Conservation (phyloP, 495 filamentous ascomycete species). For the Niebla homalea region DNA sequence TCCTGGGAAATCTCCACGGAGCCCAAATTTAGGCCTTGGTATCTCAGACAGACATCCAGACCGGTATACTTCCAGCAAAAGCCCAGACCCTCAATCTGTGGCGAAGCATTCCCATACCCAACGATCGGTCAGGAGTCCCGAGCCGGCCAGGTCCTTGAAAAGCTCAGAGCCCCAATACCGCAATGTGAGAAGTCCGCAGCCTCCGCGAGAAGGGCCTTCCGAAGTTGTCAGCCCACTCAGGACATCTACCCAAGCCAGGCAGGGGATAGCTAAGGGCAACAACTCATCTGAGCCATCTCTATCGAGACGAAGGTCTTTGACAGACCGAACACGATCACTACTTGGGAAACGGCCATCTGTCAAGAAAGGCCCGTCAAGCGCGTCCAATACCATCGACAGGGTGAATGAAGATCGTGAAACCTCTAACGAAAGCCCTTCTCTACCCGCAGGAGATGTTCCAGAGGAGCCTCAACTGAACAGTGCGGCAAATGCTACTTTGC, state of each 20-base stretch:
- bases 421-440: not conserved
- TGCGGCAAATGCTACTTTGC: slow-evolving; percentile 2
- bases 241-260: slow-evolving; percentile 8
- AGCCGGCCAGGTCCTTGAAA: not conserved
- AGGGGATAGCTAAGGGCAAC: slow-evolving; percentile 2
- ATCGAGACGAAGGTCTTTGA: slow-evolving; percentile 10
- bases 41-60: slow-evolving; percentile 5
- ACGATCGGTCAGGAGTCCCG: slow-evolving; percentile 7
- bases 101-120: slow-evolving; percentile 6
- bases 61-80: not conserved
- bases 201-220: not conserved
- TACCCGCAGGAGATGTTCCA: not conserved
- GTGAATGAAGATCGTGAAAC: not conserved
- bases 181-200: slow-evolving; percentile 5
- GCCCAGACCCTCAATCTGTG: not conserved
- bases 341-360: slow-evolving; percentile 7
- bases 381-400: not conserved
- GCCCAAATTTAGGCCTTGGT: not conserved
- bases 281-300: slow-evolving; percentile 6
- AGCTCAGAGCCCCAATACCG: slow-evolving; percentile 5
- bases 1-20: not conserved
- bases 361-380: not conserved
- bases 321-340: slow-evolving; percentile 11
- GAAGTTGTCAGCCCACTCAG: not conserved
- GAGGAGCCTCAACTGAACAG: not conserved